Evolutionary conservation across 257 asterid species (phyloP), one percentile per base, ranked within the genome.

Genomic region (Solanum phureja): DNA sequence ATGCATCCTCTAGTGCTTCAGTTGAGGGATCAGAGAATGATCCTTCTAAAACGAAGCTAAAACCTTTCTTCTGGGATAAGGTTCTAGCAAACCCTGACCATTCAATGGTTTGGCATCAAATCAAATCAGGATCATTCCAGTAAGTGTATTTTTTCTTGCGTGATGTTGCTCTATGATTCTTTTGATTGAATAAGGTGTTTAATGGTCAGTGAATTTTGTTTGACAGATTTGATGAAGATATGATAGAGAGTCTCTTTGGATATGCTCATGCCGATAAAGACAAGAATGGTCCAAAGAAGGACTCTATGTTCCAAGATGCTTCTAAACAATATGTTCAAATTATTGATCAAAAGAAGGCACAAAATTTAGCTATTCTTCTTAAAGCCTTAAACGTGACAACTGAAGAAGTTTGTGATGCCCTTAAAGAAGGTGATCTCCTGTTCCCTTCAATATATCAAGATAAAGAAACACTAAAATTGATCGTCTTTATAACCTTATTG

Each of bases 31-130:
- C 87, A 72, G 94, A 90, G 83, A 92, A 90, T 46, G 96, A 91
- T 84, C 88, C 89, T 85, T 88, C 92, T 88, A 95, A 94, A 92
- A 60, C 98, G 37, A 96, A 96, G 91, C 90, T 96, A 92, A 96
- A 96, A 93, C 99, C 99, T 49, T 96, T 96, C 94, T 96, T 96
- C 91, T 96, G 99, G 99, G 98, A 95, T 91, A 96, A 96, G 89
- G 98, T 96, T 79, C 87, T 94, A 90, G 96, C 98, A 68, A 96
- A 94, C 87, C 98, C 98, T 77, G 98, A 94, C 88, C 92, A 92
- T 56, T 94, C 98, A 12, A 96, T 96, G 99, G 99, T 95, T 88
- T 96, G 99, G 98, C 96, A 96, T 93, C 98, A 95, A 88, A 95
- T 96, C 81, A 95, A 93, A 90, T 90, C 98, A n/a, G 98, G 98